A percentile compares a stretch with the other conserved stretches of the same genome.
Evolutionary conservation across 176 grass and related monocot genomes (phyloP).

Genomic region (Carex myosuroides): DNA sequence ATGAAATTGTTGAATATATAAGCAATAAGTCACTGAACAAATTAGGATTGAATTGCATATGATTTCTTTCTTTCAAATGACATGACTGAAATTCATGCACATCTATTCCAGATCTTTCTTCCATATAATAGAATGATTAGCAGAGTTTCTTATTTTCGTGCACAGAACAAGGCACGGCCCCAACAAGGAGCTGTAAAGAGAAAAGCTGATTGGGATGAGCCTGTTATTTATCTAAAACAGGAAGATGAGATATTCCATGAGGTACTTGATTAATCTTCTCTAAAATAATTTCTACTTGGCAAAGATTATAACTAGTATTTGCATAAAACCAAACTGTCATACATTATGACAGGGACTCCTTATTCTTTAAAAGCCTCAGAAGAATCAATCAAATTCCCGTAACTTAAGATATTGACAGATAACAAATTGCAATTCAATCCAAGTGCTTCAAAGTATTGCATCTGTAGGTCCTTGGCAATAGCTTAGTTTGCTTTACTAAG

Average conservation of each 20-base stretch:
- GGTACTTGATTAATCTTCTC: constrained; percentile 29
- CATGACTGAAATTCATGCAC: not conserved
- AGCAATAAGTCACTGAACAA: not conserved
- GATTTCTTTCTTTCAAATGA: not conserved
- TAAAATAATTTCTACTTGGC: not conserved
- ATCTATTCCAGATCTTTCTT: not conserved
- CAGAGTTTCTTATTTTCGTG: not conserved
- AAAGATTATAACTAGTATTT: not conserved
- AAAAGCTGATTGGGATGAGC: constrained; percentile 34
- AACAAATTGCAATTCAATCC: no score
- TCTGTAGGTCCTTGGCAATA: no score
- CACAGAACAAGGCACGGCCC: constrained; percentile 14
- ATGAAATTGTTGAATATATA: not conserved
- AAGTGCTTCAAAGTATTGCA: no score
- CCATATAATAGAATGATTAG: not conserved
- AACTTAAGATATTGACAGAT: not conserved
- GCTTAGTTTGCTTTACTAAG: no score
- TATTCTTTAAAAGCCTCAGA: not conserved
- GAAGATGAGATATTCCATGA: constrained; percentile 82
- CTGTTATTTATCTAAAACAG: constrained; percentile 64
- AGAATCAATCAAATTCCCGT: not conserved
- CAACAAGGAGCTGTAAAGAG: constrained; percentile 37
- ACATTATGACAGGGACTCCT: not conserved
- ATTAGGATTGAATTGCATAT: not conserved
- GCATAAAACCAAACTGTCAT: not conserved